phyloP scores from a whole-genome alignment of 2,329 filamentous ascomycete species.

The Coleophoma eucalyptorum region DNA sequence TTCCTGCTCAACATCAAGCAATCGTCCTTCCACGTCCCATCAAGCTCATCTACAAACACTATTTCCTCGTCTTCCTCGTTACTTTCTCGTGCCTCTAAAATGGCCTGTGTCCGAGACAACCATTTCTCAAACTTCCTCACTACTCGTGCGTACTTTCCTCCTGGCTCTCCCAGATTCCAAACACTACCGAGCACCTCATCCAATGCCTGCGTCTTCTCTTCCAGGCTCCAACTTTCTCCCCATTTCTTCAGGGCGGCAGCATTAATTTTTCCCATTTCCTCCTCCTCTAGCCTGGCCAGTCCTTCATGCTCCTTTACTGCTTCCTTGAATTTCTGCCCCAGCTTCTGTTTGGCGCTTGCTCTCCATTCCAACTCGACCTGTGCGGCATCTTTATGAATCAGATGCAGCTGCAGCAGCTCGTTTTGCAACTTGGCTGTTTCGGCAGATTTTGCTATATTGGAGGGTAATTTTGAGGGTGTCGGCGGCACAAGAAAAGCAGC shows the following conservation, averaged over 20 bases:
- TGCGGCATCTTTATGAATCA: slow-evolving; percentile 54
- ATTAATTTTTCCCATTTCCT: slow-evolving; percentile 48
- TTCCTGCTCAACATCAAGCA: slow-evolving; percentile 46
- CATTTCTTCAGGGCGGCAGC: slow-evolving; percentile 48
- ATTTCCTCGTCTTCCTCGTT: slow-evolving; percentile 28
- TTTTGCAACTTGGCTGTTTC: slow-evolving; percentile 58
- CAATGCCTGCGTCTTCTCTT: slow-evolving; percentile 54
- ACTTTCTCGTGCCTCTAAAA: slow-evolving; percentile 38
- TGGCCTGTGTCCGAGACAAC: slow-evolving; percentile 43
- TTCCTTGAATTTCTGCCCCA: slow-evolving; percentile 41
- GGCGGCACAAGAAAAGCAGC: slow-evolving; percentile 54
- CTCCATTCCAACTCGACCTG: slow-evolving; percentile 46
- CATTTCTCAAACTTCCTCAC: slow-evolving; percentile 58
- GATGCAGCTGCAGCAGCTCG: slow-evolving; percentile 61
- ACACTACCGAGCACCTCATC: slow-evolving; percentile 53
- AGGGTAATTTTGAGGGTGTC: slow-evolving; percentile 56
- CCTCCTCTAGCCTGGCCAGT: slow-evolving; percentile 30
- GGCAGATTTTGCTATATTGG: slow-evolving; percentile 54
- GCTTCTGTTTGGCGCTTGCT: slow-evolving; percentile 46
- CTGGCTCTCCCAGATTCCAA: slow-evolving; percentile 52
- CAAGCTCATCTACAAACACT: slow-evolving; percentile 52
- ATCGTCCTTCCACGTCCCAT: slow-evolving; percentile 55
- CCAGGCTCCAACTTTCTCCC: slow-evolving; percentile 37
- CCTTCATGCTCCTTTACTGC: slow-evolving; percentile 35
- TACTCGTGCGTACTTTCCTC: slow-evolving; percentile 51